Conservation (phyloP, 78 protist species). For the Mastigamoeba balamuthi region DNA sequence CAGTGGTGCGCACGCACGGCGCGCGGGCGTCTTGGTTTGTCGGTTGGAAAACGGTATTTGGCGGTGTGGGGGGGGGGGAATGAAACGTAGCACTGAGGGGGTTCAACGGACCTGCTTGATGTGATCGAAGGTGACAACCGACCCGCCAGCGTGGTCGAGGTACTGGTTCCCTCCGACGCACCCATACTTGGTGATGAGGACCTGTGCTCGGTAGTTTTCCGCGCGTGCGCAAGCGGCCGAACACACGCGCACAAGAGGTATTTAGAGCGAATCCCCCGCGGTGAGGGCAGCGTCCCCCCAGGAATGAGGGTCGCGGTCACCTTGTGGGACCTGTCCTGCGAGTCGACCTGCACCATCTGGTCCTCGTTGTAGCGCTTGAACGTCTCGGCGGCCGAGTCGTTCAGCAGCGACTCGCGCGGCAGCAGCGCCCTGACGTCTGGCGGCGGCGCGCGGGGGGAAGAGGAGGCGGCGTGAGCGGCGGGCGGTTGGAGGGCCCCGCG, state of each 20-base stretch:
- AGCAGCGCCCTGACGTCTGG: conserved; percentile 46
- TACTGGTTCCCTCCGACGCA: conserved; percentile 34
- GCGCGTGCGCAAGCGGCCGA: neutral
- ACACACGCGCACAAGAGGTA: too few species aligned
- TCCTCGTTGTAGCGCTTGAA: conserved; percentile 44
- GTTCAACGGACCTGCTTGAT: conserved; percentile 29
- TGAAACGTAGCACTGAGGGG: neutral
- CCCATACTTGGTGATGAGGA: conserved; percentile 39
- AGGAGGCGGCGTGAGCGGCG: neutral
- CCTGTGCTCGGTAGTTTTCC: too few species aligned
- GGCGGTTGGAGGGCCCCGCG: neutral
- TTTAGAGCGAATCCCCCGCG: too few species aligned
- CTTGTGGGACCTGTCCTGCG: conserved; percentile 19
- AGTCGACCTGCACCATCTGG: conserved; percentile 30
- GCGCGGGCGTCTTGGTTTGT: too few species aligned
- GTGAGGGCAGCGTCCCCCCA: too few species aligned
- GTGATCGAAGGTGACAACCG: conserved; percentile 40
- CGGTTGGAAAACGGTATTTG: neutral
- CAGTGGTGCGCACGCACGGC: too few species aligned
- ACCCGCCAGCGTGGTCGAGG: conserved; percentile 27
- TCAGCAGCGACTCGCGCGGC: conserved; percentile 38
- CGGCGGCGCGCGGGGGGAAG: neutral
- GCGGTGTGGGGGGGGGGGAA: neutral
- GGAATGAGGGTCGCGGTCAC: too few species aligned
- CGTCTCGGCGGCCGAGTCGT: conserved; percentile 36